These are phyloP conservation scores for Adiantum capillusveneris DNA, from an alignment of 75 land plant genomes.

Conservation along the genomic window DNA sequence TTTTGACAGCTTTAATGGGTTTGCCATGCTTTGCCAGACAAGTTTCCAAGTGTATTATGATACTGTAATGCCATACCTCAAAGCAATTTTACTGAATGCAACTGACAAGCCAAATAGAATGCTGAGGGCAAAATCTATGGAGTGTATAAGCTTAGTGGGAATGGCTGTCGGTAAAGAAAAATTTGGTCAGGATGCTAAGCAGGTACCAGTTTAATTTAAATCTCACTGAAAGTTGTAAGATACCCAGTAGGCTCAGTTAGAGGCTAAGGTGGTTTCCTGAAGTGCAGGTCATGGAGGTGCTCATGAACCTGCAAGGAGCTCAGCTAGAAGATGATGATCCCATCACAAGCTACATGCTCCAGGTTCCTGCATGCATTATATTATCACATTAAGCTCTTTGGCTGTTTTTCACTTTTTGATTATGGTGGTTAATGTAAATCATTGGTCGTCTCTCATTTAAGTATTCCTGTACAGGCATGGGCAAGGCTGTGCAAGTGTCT, in stretches of 20 bases:
- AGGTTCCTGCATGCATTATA: conserved; percentile 48
- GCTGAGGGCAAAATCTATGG: conserved; percentile 99
- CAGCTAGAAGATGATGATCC: conserved; percentile 94
- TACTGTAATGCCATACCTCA: conserved; percentile 94
- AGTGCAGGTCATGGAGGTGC: conserved; percentile 91
- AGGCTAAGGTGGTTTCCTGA: not conserved
- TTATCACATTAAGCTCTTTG: too few species aligned
- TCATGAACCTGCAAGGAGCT: conserved; percentile 89
- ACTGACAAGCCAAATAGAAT: conserved; percentile 87
- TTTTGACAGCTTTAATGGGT: too few species aligned
- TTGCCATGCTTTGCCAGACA: conserved; percentile 33
- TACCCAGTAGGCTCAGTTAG: too few species aligned
- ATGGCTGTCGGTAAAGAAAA: conserved; percentile 99
- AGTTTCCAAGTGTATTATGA: conserved; percentile 95
- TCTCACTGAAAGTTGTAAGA: too few species aligned
- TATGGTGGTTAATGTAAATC: too few species aligned
- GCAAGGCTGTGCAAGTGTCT: conserved; percentile 96
- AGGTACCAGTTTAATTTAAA: conserved; percentile 58
- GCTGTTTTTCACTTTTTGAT: too few species aligned
- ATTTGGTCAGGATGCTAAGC: conserved; percentile 91
- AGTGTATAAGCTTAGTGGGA: conserved; percentile 96
- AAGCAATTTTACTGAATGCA: conserved; percentile 83
- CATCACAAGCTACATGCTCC: conserved; percentile 94
- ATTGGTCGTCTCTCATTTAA: too few species aligned
- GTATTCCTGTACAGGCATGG: conserved; percentile 70